These are phyloP conservation scores for Coleophoma eucalyptorum DNA, from an alignment of 2,329 filamentous ascomycete species.

Conservation along the genomic window DNA sequence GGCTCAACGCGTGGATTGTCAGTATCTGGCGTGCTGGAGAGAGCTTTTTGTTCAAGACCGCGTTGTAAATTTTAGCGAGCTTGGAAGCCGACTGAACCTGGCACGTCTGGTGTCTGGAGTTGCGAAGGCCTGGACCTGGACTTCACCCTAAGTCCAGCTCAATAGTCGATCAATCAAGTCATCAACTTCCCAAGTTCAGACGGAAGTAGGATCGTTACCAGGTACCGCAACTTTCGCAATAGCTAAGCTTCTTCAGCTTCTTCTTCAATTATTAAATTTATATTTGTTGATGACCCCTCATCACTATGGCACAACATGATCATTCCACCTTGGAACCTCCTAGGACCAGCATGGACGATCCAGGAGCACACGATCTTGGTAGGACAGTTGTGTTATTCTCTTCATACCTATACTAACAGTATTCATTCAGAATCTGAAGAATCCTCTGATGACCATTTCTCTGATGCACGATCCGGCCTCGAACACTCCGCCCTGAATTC, in stretches of 20 bases:
- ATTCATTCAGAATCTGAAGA: constrained; percentile 48
- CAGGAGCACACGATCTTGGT: constrained; percentile 60
- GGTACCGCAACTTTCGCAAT: neutral
- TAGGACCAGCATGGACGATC: constrained; percentile 42
- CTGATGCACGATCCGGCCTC: constrained; percentile 55
- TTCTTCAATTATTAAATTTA: neutral
- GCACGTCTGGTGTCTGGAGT: neutral
- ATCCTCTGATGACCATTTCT: constrained; percentile 63
- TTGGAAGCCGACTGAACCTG: neutral
- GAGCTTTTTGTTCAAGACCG: neutral
- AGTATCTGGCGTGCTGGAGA: neutral
- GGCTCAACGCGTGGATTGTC: neutral
- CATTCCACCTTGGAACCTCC: constrained; percentile 37
- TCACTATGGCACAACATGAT: constrained; percentile 23
- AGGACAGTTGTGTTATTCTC: constrained; percentile 7
- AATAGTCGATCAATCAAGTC: no score
- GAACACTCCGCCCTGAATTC: constrained; percentile 39
- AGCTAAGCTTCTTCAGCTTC: neutral
- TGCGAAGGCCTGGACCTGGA: neutral
- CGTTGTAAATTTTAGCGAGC: neutral
- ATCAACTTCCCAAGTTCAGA: no score
- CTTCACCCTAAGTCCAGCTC: neutral
- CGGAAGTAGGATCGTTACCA: no score
- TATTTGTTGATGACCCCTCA: neutral
- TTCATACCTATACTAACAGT: constrained; percentile 5